phyloP scores from a whole-genome alignment of 495 filamentous ascomycete genomes.

The Hypoxylon fuscum region DNA sequence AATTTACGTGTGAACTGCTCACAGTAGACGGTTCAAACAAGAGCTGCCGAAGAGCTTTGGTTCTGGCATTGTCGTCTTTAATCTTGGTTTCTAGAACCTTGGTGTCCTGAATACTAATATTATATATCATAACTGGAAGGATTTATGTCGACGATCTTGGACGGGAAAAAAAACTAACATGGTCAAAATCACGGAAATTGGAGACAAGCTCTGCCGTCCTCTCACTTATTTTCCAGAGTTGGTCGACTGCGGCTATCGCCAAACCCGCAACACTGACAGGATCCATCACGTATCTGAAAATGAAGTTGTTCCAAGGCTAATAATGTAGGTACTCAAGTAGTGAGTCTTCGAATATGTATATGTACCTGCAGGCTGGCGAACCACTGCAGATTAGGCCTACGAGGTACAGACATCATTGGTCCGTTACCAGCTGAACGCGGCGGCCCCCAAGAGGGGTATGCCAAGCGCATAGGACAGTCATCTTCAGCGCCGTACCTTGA shows the following conservation, averaged over 20 bases:
- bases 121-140: not conserved
- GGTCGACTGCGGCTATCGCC: not conserved
- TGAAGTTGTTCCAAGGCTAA: not conserved
- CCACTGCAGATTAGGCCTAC: not conserved
- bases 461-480: not conserved
- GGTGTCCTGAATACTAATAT: constrained; percentile 5
- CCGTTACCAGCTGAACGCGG: not conserved
- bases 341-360: too few species aligned
- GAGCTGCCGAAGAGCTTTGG: constrained; percentile 14
- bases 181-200: not conserved
- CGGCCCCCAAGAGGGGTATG: not conserved
- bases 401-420: not conserved
- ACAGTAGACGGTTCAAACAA: constrained; percentile 15
- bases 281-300: not conserved
- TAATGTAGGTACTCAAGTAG: too few species aligned
- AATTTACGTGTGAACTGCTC: not conserved
- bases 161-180: not conserved
- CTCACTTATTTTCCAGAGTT: constrained; percentile 1
- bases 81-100: constrained; percentile 13
- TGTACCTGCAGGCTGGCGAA: not conserved
- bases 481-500: not conserved
- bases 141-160: not conserved
- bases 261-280: not conserved
- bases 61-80: constrained; percentile 14
- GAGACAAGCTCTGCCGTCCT: not conserved